Evolutionary conservation across 176 grass and related monocot species (phyloP), one percentile per base, ranked within the genome.

Genomic region (Avena sativa): DNA sequence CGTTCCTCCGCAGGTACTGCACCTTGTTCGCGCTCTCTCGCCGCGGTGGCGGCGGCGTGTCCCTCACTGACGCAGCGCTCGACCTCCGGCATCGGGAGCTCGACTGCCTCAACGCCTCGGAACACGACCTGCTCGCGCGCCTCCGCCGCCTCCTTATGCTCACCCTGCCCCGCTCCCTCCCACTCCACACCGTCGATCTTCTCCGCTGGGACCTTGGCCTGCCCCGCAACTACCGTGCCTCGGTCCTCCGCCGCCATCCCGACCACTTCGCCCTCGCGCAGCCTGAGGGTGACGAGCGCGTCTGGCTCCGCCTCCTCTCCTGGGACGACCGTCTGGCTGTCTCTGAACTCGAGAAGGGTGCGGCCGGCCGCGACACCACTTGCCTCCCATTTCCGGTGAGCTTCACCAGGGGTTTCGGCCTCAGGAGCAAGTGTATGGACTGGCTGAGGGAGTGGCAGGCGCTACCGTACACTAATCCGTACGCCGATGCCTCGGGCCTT

Each of bases 391-490:
- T 97, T 71, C 92, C 90, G 49, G 83, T 94, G 84, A 92, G 92
- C 68, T 97, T 97, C 83, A 86, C 86, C 0, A 87, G 88, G 51
- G 92, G 90, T 1, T 92, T 83, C 38, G 95, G 88, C 36, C 90
- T 94, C 19, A 92, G 89, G 74, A 97, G 88, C 63, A 97, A 92
- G 73, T 90, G 66, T 60, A 78, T 89, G 78, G 8, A 66, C 13
- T 97, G 95, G 95, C 84, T 97, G 43, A 88, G 28, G 53, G 95
- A 97, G 81, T 94, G 90, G 92, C 88, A 94, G 86, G 38, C 60
- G 20, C 87, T 97, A 47, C 92, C 92, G 0, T 97, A 97, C 72
- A 97, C 84, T 55, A 94, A 82, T 38, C 95, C 90, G 0, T 97
- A 97, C 21, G 58, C 86, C 8, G 87, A 97, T 0, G 60, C 95